A percentile compares a stretch with the other conserved stretches of the same genome.
Conservation (phyloP, 306 rosid genomes). For the Casuarina equisetifolia region DNA sequence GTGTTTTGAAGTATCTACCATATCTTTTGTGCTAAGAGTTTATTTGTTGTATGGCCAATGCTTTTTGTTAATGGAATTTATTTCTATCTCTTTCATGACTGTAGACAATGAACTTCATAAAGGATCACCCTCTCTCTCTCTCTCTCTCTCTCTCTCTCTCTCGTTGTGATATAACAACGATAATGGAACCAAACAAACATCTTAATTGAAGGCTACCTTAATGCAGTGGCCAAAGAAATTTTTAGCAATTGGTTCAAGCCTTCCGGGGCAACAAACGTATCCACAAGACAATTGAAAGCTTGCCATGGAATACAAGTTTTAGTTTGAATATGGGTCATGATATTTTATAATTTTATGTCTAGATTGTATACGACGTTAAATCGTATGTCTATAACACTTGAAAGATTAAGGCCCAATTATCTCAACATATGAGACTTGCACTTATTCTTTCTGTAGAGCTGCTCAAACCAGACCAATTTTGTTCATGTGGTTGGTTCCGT, state of each 20-base stretch:
- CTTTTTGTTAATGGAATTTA: slow-evolving; percentile 49
- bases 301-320: neutral
- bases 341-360: too few relatives aligned
- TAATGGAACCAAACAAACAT: slow-evolving; percentile 6
- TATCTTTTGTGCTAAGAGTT: slow-evolving; percentile 40
- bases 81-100: slow-evolving; percentile 22
- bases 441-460: too few relatives aligned
- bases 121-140: slow-evolving; percentile 10
- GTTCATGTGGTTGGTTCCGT: too few relatives aligned
- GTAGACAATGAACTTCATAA: slow-evolving; percentile 13
- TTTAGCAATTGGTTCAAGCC: neutral
- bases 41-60: slow-evolving; percentile 49
- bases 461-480: too few relatives aligned
- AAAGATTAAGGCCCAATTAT: too few relatives aligned
- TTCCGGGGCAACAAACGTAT: neutral
- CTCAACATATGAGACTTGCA: too few relatives aligned
- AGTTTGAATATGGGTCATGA: too few relatives aligned
- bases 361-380: too few relatives aligned
- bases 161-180: too few relatives aligned
- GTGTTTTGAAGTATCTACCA: slow-evolving; percentile 38
- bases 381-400: too few relatives aligned
- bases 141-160: slow-evolving; percentile 3
- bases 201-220: slow-evolving; percentile 4
- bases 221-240: slow-evolving; percentile 12
- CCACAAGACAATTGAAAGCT: neutral